phyloP scores from a whole-genome alignment of 495 filamentous ascomycete species.

The Penicillium dipodomyicola region DNA sequence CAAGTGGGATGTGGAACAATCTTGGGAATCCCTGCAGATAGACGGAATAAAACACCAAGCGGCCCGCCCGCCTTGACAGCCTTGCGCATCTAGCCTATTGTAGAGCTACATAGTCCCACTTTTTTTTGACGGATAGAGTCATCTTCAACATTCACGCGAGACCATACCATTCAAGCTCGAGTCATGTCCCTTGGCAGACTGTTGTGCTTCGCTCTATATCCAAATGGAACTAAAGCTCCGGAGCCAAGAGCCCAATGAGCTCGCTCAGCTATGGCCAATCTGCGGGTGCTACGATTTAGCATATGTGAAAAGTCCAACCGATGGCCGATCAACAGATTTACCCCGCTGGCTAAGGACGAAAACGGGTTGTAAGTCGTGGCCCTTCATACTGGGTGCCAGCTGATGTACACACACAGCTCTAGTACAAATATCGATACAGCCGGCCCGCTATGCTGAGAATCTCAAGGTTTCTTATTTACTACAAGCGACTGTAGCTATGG shows the following conservation, averaged over 20 bases:
- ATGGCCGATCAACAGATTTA: background rate
- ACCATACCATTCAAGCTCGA: background rate
- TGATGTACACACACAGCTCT: background rate
- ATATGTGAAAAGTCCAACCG: background rate
- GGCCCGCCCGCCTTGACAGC: too few species aligned
- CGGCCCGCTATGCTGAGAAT: background rate
- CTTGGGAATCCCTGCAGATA: background rate
- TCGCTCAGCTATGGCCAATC: background rate
- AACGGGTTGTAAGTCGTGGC: background rate
- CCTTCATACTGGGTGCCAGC: background rate
- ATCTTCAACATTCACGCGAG: background rate
- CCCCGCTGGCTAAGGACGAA: background rate
- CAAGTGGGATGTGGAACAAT: background rate
- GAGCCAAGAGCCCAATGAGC: background rate
- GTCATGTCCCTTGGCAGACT: background rate
- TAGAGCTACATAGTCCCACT: too few species aligned
- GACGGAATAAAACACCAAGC: background rate
- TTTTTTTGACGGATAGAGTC: too few species aligned
- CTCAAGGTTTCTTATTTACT: background rate
- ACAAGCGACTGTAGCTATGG: background rate
- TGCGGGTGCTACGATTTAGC: background rate
- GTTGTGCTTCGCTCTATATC: background rate
- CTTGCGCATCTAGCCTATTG: too few species aligned
- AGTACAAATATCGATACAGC: background rate
- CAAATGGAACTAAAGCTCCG: background rate